Conservation (phyloP, 768 basidiomycete genomes). For the Termitomyces sp. region DNA sequence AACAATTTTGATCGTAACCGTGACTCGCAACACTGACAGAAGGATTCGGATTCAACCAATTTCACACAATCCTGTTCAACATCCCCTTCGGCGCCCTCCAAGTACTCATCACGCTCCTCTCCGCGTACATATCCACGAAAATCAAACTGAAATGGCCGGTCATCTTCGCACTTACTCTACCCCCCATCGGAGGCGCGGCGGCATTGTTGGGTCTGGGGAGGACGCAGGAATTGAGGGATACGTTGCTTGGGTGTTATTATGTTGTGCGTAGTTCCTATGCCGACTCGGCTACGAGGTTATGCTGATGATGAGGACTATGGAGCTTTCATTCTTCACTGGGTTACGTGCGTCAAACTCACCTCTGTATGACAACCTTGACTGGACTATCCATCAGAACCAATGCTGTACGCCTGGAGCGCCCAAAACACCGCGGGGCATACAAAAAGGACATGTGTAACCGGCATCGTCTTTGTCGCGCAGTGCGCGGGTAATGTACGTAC, state of each 20-base stretch:
- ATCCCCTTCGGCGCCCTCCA: conserved; percentile 44
- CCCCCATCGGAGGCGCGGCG: conserved; percentile 34
- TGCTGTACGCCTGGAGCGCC: conserved; percentile 38
- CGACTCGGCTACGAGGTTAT: not conserved
- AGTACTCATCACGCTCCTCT: conserved; percentile 31
- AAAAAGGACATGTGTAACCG: conserved; percentile 39
- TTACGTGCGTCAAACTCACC: conserved; percentile 31
- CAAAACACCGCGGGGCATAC: conserved; percentile 41
- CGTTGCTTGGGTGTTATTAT: conserved; percentile 35
- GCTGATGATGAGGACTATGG: not conserved
- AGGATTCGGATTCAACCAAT: conserved; percentile 39
- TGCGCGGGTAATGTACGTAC: conserved; percentile 42
- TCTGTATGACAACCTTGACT: not conserved
- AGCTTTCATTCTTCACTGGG: conserved; percentile 34
- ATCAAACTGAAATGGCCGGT: conserved; percentile 39
- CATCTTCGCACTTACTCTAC: conserved; percentile 30
- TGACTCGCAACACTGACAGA: too few species aligned
- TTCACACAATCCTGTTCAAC: conserved; percentile 44
- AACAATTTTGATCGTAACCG: too few species aligned
- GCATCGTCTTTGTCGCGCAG: conserved; percentile 41
- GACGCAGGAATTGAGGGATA: conserved; percentile 22
- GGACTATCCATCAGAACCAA: conserved; percentile 24
- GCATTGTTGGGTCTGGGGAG: conserved; percentile 32
- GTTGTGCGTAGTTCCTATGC: conserved; percentile 31
- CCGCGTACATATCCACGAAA: conserved; percentile 32